Percentiles rank a stretch among this genome's conserved stretches.
Evolutionary conservation across 2,329 filamentous ascomycete genomes (phyloP).

Genomic region (Ophiostoma sp.): DNA sequence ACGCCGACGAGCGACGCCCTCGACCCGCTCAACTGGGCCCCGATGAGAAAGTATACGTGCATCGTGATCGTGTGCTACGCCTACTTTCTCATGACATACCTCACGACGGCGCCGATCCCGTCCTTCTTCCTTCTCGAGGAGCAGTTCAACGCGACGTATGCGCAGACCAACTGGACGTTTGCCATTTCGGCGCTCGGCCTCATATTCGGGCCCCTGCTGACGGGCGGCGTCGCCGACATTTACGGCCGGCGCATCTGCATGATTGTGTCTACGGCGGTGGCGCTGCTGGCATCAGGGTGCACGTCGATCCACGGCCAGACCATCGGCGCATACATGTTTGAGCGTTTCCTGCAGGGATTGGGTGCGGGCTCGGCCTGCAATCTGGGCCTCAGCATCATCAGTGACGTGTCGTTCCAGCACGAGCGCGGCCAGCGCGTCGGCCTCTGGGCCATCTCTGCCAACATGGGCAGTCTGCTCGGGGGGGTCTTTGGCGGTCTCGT

Average conservation of each 20-base stretch:
- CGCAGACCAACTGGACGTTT: slow-evolving; percentile 31
- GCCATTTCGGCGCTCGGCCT: slow-evolving; percentile 48
- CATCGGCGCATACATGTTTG: slow-evolving; percentile 45
- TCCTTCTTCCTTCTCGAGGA: slow-evolving; percentile 47
- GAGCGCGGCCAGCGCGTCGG: slow-evolving; percentile 51
- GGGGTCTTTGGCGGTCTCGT: slow-evolving; percentile 43
- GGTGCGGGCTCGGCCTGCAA: slow-evolving; percentile 50
- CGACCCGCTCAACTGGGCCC: slow-evolving; percentile 52
- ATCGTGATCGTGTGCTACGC: slow-evolving; percentile 49
- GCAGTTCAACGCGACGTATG: slow-evolving; percentile 39
- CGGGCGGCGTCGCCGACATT: slow-evolving; percentile 37
- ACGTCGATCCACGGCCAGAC: slow-evolving; percentile 30
- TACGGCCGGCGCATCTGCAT: slow-evolving; percentile 50
- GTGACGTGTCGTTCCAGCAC: slow-evolving; percentile 53
- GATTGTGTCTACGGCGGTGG: slow-evolving; percentile 32
- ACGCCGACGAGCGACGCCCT: slow-evolving; percentile 31
- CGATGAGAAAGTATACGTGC: slow-evolving; percentile 42
- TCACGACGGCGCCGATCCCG: slow-evolving; percentile 52
- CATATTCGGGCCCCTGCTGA: slow-evolving; percentile 40
- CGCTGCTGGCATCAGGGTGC: slow-evolving; percentile 30
- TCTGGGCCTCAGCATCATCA: slow-evolving; percentile 50
- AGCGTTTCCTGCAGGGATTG: slow-evolving; percentile 53
- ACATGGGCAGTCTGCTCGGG: slow-evolving; percentile 43
- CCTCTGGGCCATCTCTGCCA: slow-evolving; percentile 52
- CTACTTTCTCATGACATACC: slow-evolving; percentile 48